Evolutionary conservation across 352 stramenopile genomes (phyloP).

Genomic region (Blastocystis sp.): DNA sequence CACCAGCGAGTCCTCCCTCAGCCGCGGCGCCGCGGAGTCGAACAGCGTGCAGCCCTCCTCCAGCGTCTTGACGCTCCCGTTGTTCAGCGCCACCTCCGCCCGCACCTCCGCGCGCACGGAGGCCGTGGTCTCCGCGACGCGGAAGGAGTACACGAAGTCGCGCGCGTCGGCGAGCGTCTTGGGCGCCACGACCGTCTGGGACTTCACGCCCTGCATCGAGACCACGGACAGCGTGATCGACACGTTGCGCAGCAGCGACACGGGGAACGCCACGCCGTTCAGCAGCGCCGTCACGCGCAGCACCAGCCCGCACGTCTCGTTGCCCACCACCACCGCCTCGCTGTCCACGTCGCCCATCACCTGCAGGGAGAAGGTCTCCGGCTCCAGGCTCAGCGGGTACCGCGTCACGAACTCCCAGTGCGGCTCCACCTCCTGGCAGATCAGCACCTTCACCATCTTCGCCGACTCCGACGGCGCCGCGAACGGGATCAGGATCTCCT

Average conservation of each 20-base stretch:
- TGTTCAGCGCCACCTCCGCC: not conserved
- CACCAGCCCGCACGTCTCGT: conserved; percentile 34
- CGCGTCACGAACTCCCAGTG: conserved; percentile 33
- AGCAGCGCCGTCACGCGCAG: conserved; percentile 9
- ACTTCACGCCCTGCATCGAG: not conserved
- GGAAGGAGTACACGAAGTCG: conserved; percentile 12
- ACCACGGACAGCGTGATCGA: conserved; percentile 1
- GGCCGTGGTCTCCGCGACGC: not conserved
- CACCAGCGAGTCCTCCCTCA: too few relatives aligned
- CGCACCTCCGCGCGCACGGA: not conserved
- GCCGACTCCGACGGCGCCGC: not conserved
- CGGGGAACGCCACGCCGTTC: conserved; percentile 5
- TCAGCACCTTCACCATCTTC: conserved; percentile 3
- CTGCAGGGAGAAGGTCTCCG: conserved; percentile 13
- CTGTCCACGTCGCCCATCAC: conserved; percentile 28
- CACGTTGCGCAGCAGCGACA: conserved; percentile 33
- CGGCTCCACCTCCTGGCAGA: conserved; percentile 23
- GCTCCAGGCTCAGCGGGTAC: not conserved
- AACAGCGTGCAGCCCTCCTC: not conserved
- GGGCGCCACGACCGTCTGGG: conserved; percentile 3
- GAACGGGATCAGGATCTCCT: conserved; percentile 68
- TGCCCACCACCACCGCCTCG: conserved; percentile 43
- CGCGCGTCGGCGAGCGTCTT: not conserved
- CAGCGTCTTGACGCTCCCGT: not conserved
- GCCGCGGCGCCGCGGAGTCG: not conserved